These are phyloP conservation scores for Trametes hirsuta DNA, from an alignment of 1,284 basidiomycete genomes.

Conservation along the genomic window DNA sequence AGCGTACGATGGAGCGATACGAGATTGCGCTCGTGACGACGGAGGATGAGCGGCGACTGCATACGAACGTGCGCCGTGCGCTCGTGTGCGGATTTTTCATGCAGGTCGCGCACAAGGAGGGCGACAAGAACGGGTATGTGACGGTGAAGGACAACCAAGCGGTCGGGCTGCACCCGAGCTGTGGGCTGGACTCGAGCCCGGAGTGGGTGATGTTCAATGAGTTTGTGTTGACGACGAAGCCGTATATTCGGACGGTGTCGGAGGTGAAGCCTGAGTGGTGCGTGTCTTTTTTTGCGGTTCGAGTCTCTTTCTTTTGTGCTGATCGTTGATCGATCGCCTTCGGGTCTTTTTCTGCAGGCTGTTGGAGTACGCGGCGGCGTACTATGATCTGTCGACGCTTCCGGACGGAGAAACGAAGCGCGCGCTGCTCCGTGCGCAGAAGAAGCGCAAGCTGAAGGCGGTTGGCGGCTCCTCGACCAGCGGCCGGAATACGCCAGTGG, in stretches of 20 bases:
- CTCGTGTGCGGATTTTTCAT: constrained; percentile 97
- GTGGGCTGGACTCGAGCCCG: constrained; percentile 89
- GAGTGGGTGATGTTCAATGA: constrained; percentile 99
- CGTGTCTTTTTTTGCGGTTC: constrained; percentile 25
- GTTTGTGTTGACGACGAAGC: constrained; percentile 91
- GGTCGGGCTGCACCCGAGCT: constrained; percentile 93
- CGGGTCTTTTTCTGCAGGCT: constrained; percentile 54
- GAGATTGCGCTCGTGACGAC: constrained; percentile 85
- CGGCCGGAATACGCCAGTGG: constrained; percentile 14
- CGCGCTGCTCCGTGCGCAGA: constrained; percentile 54
- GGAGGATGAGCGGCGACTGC: constrained; percentile 79
- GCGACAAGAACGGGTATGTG: constrained; percentile 84
- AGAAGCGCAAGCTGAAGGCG: constrained; percentile 44
- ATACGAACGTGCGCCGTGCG: constrained; percentile 80
- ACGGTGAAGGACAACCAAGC: constrained; percentile 95
- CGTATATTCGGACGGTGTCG: constrained; percentile 92
- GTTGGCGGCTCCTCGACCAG: not conserved
- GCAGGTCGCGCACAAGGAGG: constrained; percentile 96
- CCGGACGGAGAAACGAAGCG: constrained; percentile 77
- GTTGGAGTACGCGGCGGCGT: constrained; percentile 78
- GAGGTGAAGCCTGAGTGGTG: constrained; percentile 91
- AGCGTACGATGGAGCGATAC: constrained; percentile 93
- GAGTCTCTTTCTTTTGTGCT: not conserved
- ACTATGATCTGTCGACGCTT: constrained; percentile 78
- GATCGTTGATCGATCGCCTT: too few relatives aligned